phyloP scores from a whole-genome alignment of 306 rosid species.

The Psophocarpus tetragonolobus region DNA sequence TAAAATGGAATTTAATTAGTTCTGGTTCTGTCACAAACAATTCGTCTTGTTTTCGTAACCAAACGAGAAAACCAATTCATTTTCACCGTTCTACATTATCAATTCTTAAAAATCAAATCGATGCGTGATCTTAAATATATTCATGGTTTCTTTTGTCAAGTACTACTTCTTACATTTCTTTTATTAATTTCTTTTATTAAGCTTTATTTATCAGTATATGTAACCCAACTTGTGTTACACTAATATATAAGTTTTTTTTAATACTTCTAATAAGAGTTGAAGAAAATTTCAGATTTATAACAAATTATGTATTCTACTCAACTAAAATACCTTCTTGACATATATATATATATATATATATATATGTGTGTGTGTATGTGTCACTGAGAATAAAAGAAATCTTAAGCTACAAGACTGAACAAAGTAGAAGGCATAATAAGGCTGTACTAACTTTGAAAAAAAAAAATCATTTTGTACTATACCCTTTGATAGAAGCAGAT shows the following conservation, averaged over 20 bases:
- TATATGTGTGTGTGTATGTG: too few relatives aligned
- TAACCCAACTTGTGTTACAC: background rate
- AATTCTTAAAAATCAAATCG: background rate
- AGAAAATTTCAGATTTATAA: too few relatives aligned
- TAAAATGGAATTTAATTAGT: background rate
- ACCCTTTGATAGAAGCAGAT: slow-evolving; percentile 21
- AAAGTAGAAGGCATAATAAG: slow-evolving; percentile 43
- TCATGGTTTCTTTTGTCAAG: background rate
- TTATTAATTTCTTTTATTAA: too few relatives aligned
- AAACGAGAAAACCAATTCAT: background rate
- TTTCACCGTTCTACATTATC: background rate
- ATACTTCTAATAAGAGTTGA: too few relatives aligned
- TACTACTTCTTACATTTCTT: background rate
- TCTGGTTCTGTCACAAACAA: background rate
- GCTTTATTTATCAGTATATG: background rate
- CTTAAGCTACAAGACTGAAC: slow-evolving; percentile 37
- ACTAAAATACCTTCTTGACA: too few relatives aligned
- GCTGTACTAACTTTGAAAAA: slow-evolving; percentile 5
- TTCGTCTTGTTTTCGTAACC: background rate
- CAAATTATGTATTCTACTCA: too few relatives aligned
- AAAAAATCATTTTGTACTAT: background rate
- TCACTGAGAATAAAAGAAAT: slow-evolving; percentile 42
- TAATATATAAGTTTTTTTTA: too few relatives aligned
- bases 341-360: too few relatives aligned
- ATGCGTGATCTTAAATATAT: background rate